Conservation (phyloP, 352 stramenopile species). For the Phytophthora nicotianae region DNA sequence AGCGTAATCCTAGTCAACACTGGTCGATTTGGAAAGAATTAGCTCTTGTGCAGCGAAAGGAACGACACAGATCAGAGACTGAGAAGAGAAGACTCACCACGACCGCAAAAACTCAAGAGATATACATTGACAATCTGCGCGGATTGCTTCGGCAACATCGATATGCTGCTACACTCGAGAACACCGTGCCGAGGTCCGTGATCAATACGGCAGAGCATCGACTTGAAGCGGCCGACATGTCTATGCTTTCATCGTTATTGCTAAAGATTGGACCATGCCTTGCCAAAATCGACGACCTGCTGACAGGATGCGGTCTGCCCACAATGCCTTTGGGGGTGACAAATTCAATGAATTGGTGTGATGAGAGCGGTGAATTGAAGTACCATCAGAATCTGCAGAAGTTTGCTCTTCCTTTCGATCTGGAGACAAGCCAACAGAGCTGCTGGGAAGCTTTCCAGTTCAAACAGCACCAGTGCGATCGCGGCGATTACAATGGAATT, state of each 20-base stretch:
- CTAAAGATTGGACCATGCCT: background rate
- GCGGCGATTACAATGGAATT: background rate
- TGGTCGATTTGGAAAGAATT: background rate
- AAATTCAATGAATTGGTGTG: slow-evolving; percentile 5
- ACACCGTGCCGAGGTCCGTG: background rate
- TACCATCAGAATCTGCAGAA: slow-evolving; percentile 10
- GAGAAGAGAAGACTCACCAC: background rate
- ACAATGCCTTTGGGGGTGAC: background rate
- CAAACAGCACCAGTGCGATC: slow-evolving; percentile 3
- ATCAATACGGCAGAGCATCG: background rate
- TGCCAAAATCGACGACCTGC: slow-evolving; percentile 5
- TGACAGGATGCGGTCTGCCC: background rate
- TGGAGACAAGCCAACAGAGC: background rate
- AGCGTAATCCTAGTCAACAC: background rate
- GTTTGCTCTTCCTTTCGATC: slow-evolving; percentile 1
- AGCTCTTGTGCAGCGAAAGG: background rate
- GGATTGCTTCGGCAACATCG: background rate
- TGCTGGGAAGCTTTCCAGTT: slow-evolving; percentile 1
- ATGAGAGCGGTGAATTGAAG: slow-evolving; percentile 10
- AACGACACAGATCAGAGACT: background rate
- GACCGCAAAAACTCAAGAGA: background rate
- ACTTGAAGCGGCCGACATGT: background rate
- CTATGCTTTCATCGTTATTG: background rate
- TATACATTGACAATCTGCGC: background rate
- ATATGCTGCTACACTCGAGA: background rate